These are phyloP conservation scores for Ascochyta lentis DNA, from an alignment of 2,329 filamentous ascomycete genomes.

Conservation along the genomic window DNA sequence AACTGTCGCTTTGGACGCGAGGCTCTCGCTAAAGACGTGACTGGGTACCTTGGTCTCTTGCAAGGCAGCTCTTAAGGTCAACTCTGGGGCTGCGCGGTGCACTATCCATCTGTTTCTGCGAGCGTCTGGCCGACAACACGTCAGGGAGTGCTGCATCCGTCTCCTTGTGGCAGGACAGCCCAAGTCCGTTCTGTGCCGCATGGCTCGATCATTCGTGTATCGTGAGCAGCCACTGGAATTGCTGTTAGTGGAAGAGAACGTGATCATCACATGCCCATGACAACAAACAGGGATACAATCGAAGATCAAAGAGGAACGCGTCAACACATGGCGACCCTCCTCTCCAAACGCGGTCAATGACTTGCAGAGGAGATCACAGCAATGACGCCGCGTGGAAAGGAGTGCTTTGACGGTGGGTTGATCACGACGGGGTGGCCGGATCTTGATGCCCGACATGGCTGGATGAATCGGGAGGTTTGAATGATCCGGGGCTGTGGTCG, in stretches of 20 bases:
- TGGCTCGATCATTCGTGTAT: constrained; percentile 25
- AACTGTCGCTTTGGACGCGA: constrained; percentile 1
- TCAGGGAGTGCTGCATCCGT: background rate
- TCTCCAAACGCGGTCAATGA: constrained; percentile 22
- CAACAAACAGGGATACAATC: constrained; percentile 5
- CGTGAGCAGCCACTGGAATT: constrained; percentile 1
- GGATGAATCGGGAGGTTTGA: constrained; percentile 13
- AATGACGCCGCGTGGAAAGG: constrained; percentile 1
- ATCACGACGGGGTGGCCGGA: constrained; percentile 8
- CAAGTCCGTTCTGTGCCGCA: constrained; percentile 22
- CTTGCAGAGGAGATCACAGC: constrained; percentile 19
- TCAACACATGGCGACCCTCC: constrained; percentile 7
- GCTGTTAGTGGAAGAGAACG: constrained; percentile 6
- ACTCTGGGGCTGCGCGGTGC: background rate
- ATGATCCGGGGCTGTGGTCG: constrained; percentile 11
- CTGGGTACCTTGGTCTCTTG: background rate
- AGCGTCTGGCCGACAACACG: constrained; percentile 15
- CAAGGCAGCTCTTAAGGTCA: constrained; percentile 5
- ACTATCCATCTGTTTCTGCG: background rate
- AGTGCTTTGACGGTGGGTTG: constrained; percentile 3
- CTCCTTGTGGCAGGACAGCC: background rate
- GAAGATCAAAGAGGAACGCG: constrained; percentile 4
- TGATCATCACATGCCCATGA: constrained; percentile 8
- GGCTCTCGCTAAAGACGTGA: background rate
- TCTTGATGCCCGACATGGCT: constrained; percentile 20